These are phyloP conservation scores for Kandelia obovata DNA, from an alignment of 345 rosid genomes.

Conservation along the genomic window DNA sequence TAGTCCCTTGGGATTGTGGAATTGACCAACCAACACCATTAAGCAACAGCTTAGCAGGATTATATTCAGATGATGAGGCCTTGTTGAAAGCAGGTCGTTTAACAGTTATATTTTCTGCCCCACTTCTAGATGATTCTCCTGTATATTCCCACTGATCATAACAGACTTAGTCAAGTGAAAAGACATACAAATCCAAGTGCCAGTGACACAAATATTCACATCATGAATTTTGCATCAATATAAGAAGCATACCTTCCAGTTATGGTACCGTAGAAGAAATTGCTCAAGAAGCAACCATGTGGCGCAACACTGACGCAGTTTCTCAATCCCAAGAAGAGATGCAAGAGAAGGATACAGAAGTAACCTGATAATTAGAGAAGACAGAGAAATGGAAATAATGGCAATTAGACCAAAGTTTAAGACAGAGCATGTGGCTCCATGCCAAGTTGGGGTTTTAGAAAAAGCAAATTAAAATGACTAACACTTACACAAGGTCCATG, in stretches of 20 bases:
- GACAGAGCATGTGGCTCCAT: background rate
- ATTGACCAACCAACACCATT: slow-evolving; percentile 79
- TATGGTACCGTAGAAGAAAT: slow-evolving; percentile 70
- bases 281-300: slow-evolving; percentile 97
- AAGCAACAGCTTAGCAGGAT: slow-evolving; percentile 68
- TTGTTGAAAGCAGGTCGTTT: slow-evolving; percentile 42
- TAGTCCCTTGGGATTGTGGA: slow-evolving; percentile 68
- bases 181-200: slow-evolving; percentile 4
- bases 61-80: slow-evolving; percentile 53
- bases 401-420: background rate
- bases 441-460: slow-evolving; percentile 12
- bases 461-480: slow-evolving; percentile 20
- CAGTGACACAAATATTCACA: slow-evolving; percentile 12
- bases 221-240: slow-evolving; percentile 13
- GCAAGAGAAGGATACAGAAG: slow-evolving; percentile 89
- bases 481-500: slow-evolving; percentile 89
- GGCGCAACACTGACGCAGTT: slow-evolving; percentile 86
- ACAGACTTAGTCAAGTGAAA: slow-evolving; percentile 33
- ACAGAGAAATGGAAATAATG: slow-evolving; percentile 17
- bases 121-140: slow-evolving; percentile 64
- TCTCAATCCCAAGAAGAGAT: slow-evolving; percentile 89
- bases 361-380: slow-evolving; percentile 47
- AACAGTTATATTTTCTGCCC: slow-evolving; percentile 36
- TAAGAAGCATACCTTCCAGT: slow-evolving; percentile 73
- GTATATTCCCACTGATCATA: slow-evolving; percentile 83